These are phyloP conservation scores for Volutella citrinella DNA, from an alignment of 2,329 filamentous ascomycete genomes.

Conservation along the genomic window DNA sequence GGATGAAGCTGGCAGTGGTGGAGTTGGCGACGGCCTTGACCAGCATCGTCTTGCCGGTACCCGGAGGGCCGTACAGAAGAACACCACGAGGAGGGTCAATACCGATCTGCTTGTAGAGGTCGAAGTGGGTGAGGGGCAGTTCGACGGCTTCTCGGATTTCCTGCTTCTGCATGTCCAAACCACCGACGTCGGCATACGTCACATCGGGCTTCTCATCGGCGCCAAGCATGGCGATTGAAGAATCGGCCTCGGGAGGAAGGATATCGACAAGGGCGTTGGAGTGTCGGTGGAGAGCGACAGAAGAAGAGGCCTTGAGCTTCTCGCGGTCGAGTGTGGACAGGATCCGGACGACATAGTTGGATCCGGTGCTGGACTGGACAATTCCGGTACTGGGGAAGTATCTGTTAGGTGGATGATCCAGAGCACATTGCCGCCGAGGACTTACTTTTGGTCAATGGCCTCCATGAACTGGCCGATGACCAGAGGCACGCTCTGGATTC, in stretches of 20 bases:
- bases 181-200: conserved; percentile 96
- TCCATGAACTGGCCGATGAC: conserved; percentile 99
- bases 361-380: conserved; percentile 96
- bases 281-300: conserved; percentile 94
- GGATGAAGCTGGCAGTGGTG: conserved; percentile 96
- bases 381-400: conserved; percentile 84
- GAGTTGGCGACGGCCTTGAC: conserved; percentile 99
- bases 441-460: conserved; percentile 97
- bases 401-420: too few relatives aligned
- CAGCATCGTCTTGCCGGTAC: conserved; percentile 95
- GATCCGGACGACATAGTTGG: conserved; percentile 98
- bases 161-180: conserved; percentile 99
- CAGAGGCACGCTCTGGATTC: conserved; percentile 95
- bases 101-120: conserved; percentile 98
- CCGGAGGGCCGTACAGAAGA: conserved; percentile 90
- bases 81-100: conserved; percentile 98
- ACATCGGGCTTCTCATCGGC: conserved; percentile 97
- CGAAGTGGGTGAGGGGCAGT: conserved; percentile 93
- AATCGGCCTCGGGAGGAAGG: conserved; percentile 96
- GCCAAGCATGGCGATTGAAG: conserved; percentile 97
- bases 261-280: conserved; percentile 99
- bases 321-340: conserved; percentile 97
- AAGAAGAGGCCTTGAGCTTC: conserved; percentile 95
- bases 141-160: conserved; percentile 98
- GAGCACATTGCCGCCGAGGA: too few relatives aligned